Evolutionary conservation across 192 early-diverging fungal genomes (phyloP), one percentile per base, ranked within the genome.

Genomic region (Phlyctochytrium planicorne): DNA sequence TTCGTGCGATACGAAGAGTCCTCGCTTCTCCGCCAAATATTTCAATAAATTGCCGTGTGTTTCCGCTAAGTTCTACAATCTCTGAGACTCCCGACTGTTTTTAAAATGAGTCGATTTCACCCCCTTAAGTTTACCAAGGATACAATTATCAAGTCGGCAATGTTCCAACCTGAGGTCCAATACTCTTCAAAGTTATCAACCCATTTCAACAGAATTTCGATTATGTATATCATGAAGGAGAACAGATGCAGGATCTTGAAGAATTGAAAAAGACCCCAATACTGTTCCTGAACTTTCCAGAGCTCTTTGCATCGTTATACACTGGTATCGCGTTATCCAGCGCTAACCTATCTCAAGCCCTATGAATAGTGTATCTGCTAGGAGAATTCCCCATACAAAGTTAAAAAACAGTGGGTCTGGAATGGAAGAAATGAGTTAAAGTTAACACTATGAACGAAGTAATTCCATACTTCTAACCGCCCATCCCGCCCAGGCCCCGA

Each of bases 401-500:
- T 25, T 25, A 27, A 10, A 20, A 27, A 57, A 57, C 16, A 20
- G 27, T 10, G 55, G 10, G 27, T 25, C 55, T 57, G 55, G 10
- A 6, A 29, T 25, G 27, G 12, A 50, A 50, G 40, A 50, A n/a
- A n/a, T 50, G 40, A n/a, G n/a, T n/a, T n/a, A n/a, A n/a, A n/a
- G n/a, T 50, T 50, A 50, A 50, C n/a, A 50, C 10, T n/a, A 50
- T 10, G n/a, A 50, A n/a, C n/a, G n/a, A n/a, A n/a, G n/a, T n/a
- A n/a, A n/a, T n/a, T 10, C 2, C 25, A 47, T 53, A 72, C 71
- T 14, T 32, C 31, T n/a, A 1, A 67, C 63, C 16, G 74, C 61
- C 78, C 78, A 79, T n/a, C 53, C 52, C 12, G 78, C 78, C 78
- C 78, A 79, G 0, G 78, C 78, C 0, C 78, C 78, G 23, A 79